Evolutionary conservation across 352 stramenopile genomes (phyloP).

Genomic region (Globisporangium emineosum): DNA sequence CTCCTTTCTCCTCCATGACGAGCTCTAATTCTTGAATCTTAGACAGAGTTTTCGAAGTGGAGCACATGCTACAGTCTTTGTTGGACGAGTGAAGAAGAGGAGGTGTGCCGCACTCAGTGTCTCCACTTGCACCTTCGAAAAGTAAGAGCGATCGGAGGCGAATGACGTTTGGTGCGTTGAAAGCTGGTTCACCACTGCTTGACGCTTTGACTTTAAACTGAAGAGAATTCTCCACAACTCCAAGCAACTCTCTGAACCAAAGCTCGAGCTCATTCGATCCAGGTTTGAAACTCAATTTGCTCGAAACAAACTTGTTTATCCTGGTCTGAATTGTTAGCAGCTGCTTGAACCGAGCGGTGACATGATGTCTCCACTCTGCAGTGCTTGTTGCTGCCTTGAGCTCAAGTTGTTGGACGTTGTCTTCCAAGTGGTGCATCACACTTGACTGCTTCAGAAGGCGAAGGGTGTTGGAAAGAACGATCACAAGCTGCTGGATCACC

Average conservation of each 20-base stretch:
- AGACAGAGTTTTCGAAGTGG: too few relatives aligned
- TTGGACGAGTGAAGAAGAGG: constrained; percentile 5
- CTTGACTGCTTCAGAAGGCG: neutral
- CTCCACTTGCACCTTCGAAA: neutral
- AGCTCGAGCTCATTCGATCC: neutral
- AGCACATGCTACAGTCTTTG: neutral
- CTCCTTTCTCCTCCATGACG: neutral
- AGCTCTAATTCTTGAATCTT: neutral
- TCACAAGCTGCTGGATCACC: constrained; percentile 1
- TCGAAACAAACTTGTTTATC: neutral
- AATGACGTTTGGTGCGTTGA: neutral
- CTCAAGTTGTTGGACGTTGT: neutral
- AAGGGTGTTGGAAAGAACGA: constrained; percentile 1
- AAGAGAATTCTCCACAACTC: neutral
- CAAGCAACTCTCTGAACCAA: neutral
- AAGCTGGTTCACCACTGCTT: neutral
- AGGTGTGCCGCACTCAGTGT: neutral
- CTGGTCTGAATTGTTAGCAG: neutral
- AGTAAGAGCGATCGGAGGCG: constrained; percentile 8
- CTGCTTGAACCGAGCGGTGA: neutral
- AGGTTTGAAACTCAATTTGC: neutral
- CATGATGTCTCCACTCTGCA: neutral
- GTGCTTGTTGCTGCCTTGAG: neutral
- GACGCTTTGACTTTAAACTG: neutral
- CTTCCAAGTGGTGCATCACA: neutral